A percentile compares a stretch with the other conserved stretches of the same genome.
Conservation (phyloP, 2,329 filamentous ascomycete genomes). For the Penicillium sp. region DNA sequence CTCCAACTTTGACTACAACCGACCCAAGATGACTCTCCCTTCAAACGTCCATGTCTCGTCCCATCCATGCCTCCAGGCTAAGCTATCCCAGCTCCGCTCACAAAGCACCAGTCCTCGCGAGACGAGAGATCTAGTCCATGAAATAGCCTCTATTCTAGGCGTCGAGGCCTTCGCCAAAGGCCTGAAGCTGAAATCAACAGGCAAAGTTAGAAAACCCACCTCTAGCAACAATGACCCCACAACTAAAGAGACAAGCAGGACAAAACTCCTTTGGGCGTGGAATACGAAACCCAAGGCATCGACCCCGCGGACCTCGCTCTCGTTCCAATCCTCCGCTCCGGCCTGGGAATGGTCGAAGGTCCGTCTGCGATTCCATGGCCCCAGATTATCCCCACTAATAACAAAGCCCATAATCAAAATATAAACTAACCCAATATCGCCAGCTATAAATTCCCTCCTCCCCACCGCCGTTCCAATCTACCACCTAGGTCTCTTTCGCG, state of each 20-base stretch:
- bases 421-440: conserved; percentile 5
- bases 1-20: conserved; percentile 8
- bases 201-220: conserved; percentile 57
- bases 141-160: conserved; percentile 78
- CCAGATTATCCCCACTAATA: not conserved
- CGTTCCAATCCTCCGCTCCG: conserved; percentile 89
- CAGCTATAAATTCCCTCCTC: conserved; percentile 78
- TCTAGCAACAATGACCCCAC: conserved; percentile 2
- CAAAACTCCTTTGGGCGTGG: conserved; percentile 72
- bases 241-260: conserved; percentile 52
- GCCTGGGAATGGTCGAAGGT: conserved; percentile 88
- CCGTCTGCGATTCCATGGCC: conserved; percentile 11
- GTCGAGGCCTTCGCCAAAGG: conserved; percentile 73
- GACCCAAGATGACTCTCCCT: conserved; percentile 40
- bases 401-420: not conserved
- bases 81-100: conserved; percentile 86
- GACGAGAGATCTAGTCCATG: conserved; percentile 77
- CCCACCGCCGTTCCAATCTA: conserved; percentile 78
- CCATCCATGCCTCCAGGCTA: conserved; percentile 83
- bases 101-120: conserved; percentile 67
- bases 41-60: conserved; percentile 69
- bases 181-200: conserved; percentile 57
- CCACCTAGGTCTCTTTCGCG: conserved; percentile 92
- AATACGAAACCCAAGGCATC: conserved; percentile 66
- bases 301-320: conserved; percentile 69